These are phyloP conservation scores for Cladosporium cucumerinum DNA, from an alignment of 2,329 filamentous ascomycete species.

Conservation along the genomic window DNA sequence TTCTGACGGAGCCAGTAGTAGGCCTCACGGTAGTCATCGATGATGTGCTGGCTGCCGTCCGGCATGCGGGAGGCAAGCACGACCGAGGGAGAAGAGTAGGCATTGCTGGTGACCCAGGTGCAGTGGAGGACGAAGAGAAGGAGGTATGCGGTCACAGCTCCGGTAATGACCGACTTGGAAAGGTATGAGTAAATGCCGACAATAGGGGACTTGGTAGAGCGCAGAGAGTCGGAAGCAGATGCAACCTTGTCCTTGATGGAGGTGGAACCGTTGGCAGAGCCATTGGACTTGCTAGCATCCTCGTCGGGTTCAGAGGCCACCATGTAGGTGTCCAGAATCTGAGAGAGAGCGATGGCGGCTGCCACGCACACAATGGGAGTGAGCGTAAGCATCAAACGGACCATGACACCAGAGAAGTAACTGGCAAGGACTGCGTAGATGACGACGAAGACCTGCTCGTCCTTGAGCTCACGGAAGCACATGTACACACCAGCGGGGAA, in stretches of 20 bases:
- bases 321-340: constrained; percentile 84
- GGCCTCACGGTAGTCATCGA: constrained; percentile 97
- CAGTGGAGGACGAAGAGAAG: constrained; percentile 94
- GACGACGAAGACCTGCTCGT: constrained; percentile 97
- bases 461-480: constrained; percentile 88
- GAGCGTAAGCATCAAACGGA: constrained; percentile 94
- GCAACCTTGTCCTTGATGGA: constrained; percentile 56
- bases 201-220: constrained; percentile 67
- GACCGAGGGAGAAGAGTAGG: constrained; percentile 96
- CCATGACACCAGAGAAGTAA: constrained; percentile 99
- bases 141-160: constrained; percentile 72
- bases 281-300: constrained; percentile 40
- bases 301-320: constrained; percentile 60
- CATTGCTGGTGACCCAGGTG: constrained; percentile 98
- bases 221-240: constrained; percentile 55
- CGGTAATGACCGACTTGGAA: constrained; percentile 76
- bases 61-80: constrained; percentile 89
- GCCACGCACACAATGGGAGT: constrained; percentile 96
- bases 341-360: constrained; percentile 81
- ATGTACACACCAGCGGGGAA: constrained; percentile 98
- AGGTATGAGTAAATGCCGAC: constrained; percentile 79
- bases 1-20: constrained; percentile 99
- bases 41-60: constrained; percentile 95
- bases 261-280: constrained; percentile 39
- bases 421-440: constrained; percentile 95